Base-by-base conservation (phyloP, 768 basidiomycete genomes). In the Pulveroboletus sp. region DNA sequence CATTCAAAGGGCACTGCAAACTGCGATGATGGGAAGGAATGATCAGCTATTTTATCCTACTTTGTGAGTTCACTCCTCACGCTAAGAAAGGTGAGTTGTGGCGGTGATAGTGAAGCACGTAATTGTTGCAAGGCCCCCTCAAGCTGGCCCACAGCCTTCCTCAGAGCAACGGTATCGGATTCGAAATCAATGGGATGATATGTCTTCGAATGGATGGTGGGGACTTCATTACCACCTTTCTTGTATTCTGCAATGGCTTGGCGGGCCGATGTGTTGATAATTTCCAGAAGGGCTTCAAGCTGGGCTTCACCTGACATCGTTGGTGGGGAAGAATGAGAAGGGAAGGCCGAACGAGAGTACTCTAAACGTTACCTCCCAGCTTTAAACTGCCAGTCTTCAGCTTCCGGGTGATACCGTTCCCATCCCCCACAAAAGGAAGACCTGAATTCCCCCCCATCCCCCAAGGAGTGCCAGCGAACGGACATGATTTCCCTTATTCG, bases 231-330 rank as follows among this genome's bases (percentile, higher is more conserved):
- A 1, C 51, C 61, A 0, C 36, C 51, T 16, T 63, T 63, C 43
- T 59, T 65, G 54, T 65, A 65, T 29, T 59, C 59, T 13, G 52
- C 44, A 16, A 64, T 62, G 17, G 58, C 58, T 43, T 62, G 55
- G 6, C 54, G 61, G 11, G 67, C 56, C 7, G 70, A 58, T 1
- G 53, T 50, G 31, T 60, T 63, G 50, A 70, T 65, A 16, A 70
- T 63, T 6, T 54, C 55, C 30, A 71, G 60, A 6, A 29, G 27
- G 12, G 54, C 52, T 50, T 62, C 38, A 20, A 39, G 38, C 38
- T 39, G 38, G 22, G 19, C 22, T 39, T 39, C 22, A 14, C 22
- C 22, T 24, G 38, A 39, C 38, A 39, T 39, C 20, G 14, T 39
- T 16, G 14, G 22, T 22, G 22, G n/a, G n/a, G n/a, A n/a, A n/a